Evolutionary conservation across 129 eudicot species (phyloP), one percentile per base, ranked within the genome.

Genomic region (Calendula officinalis): DNA sequence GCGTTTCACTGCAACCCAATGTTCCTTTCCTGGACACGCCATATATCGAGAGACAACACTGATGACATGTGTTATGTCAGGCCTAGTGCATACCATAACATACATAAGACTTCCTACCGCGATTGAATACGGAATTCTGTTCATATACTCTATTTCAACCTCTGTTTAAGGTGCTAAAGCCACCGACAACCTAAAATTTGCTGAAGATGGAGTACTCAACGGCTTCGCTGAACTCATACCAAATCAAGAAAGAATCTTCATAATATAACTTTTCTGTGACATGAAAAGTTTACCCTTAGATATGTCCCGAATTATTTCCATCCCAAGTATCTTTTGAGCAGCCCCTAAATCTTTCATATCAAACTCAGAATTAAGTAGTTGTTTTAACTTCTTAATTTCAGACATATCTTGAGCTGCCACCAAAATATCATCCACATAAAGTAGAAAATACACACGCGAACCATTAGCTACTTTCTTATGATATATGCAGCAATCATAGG

Each of bases 291-390:
- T 64, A 1, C 32, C 8, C 32, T 4, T 32, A 5, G 42, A 7
- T 62, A 4, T 43, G 34, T 64, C 58, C 32, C 33, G 51, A 27
- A 9, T 0, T 2, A 48, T 64, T 49, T 64, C 45, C 32, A 35
- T 64, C 13, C 70, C 70, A 15, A 64, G 16, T 30, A 64, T 64
- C 58, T 48, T 47, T 2, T 49, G n/a, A 4, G 70, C 44, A 11
- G 70, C 59, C 5, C 59, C 58, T 3, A 64, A 47, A 64, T 64
- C 59, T 10, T 64, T 64, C 59, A 48, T 64, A n/a, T 64, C 44
- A 64, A 64, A 64, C n/a, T 64, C 58, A 3, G 43, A 7, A 33
- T 41, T 64, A 30, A 46, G 58, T 0, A 17, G 58, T 27, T 6
- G 48, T 35, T 60, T 39, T 15, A 60, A 12, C 3, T n/a, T 39